Evolutionary conservation across 2,329 filamentous ascomycete species (phyloP), one percentile per base, ranked within the genome.

Genomic region (Aspergillus tanneri): DNA sequence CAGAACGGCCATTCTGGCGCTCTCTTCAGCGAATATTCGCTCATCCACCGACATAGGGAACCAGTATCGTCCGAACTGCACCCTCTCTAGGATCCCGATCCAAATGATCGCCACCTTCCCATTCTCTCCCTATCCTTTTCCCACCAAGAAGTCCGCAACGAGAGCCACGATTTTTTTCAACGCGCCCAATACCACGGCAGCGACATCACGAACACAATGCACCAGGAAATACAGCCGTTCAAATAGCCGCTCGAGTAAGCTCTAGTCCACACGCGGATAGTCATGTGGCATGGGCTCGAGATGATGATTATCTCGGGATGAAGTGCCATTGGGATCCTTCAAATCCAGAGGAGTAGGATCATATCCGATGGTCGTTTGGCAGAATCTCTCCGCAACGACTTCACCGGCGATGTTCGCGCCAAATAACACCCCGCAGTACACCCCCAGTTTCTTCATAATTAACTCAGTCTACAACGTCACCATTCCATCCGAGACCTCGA

Each of bases 71-170:
- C 90, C 90, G 59, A 96, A 96, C 66, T 86, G 86, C 63, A 95
- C 87, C 85, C 95, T 95, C 73, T 96, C 91, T 56, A 95, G 79
- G 28, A 96, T 82, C 2, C 91, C 91, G 10, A 96, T 84, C 35
- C 91, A 86, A 87, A 96, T 96, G 48, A 96, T 85, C 41, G 91
- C 91, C 5, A 91, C 89, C 75, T 96, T 96, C 54, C 90, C 90
- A 61, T 96, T 96, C 76, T 96, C 90, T 58, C 91, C 91, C 90
- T 91, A 96, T 55, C 90, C 89, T 43, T 90, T 82, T 14, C 91
- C 91, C 55, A 95, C 88, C 21, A 96, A 90, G 66, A 95, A 96
- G 43, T 91, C 91, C 12, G 91, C 90, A 2, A 88, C 90, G 14
- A 96, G 76, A 2, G 91, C 91, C 39, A 96, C 87, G 55, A 96